Base-by-base conservation (phyloP, 371 early-diverging fungal genomes). In the Blastocladiella emersonii region DNA sequence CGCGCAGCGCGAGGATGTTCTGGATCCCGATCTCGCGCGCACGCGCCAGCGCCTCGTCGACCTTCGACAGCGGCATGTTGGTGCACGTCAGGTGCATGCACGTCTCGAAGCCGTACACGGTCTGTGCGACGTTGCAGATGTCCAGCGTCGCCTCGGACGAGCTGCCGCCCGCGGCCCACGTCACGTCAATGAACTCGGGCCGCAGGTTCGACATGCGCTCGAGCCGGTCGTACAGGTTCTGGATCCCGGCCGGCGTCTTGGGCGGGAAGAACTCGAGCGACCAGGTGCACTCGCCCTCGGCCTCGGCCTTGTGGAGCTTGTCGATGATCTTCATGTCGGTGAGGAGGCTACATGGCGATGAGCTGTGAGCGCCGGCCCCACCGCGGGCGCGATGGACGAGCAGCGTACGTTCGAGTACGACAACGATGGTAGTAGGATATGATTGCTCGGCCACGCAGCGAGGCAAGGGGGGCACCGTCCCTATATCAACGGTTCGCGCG, bases 221-320 rank as follows among this genome's bases (percentile, higher is more conserved):
- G 67, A 97, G 80, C 63, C 98, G 91, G 67, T 93, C 94, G 68
- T 86, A 88, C 65, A 97, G 76, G 74, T 95, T 95, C 36, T 78
- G 77, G 49, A 93, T 78, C 61, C 95, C 96, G 80, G 86, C 87
- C 67, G 86, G 80, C 34, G 96, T 95, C 78, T 91, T 95, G 67
- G 95, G 95, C 48, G 95, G 94, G 67, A 93, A 95, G 79, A 89
- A 95, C 76, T 95, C 95, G 72, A 95, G 93, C n/a, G 93, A 93
- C 87, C 88, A 91, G 68, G 77, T 85, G 53, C 76, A 70, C 53
- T 85, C 81, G 43, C 43, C 53, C 67, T 87, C 85, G 62, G 78
- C 76, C 57, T 81, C 78, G 51, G 84, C 87, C 70, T 78, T 79
- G 44, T 76, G 75, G 66, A 89, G 84, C 63, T 88, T 88, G 69